Evolutionary conservation across 352 stramenopile species (phyloP), one percentile per base, ranked within the genome.

Genomic region (Phytopythium helicoides): DNA sequence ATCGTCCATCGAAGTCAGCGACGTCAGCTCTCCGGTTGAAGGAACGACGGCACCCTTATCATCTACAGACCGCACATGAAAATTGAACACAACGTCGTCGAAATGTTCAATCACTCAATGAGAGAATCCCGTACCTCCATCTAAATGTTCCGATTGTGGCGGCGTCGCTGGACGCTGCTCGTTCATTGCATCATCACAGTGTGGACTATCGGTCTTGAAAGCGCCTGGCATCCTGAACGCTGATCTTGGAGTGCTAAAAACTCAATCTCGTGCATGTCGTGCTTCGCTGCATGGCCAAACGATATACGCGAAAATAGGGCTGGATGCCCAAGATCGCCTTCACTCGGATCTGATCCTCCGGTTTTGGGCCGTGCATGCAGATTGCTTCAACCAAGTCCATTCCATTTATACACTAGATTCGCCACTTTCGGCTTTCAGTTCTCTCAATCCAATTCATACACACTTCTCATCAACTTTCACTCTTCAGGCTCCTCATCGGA

Each of bases 41-140:
- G 82, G 56, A 26, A 86, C 75, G 12, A 70, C 39, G 8, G 58
- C 46, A 22, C 42, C 70, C 52, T 83, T 83, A 48, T 86, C 75
- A 16, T 83, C 72, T 58, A 36, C 36, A 47, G 23, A 5, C 35
- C 36, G 6, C 6, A n/a, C 15, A 22, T n/a, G 8, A 9, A 41
- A 48, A 15, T 26, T 10, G 39, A 28, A n/a, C 3, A 26, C 18
- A n/a, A 19, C 36, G 9, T 37, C 6, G 28, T 9, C 28, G 21
- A 28, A n/a, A 16, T 6, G 3, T 19, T 25, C 10, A 14, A 26
- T 47, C 21, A 6, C 4, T 21, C 5, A 7, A 21, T 21, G 15
- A 10, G 5, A 12, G 3, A 12, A 28, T 28, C 7, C 19, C 31
- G 3, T 25, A 50, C 44, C 26, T n/a, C 11, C 26, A 14, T 49